These are phyloP conservation scores for Cadophora luteo-olivacea DNA, from an alignment of 2,329 filamentous ascomycete genomes.

Conservation along the genomic window DNA sequence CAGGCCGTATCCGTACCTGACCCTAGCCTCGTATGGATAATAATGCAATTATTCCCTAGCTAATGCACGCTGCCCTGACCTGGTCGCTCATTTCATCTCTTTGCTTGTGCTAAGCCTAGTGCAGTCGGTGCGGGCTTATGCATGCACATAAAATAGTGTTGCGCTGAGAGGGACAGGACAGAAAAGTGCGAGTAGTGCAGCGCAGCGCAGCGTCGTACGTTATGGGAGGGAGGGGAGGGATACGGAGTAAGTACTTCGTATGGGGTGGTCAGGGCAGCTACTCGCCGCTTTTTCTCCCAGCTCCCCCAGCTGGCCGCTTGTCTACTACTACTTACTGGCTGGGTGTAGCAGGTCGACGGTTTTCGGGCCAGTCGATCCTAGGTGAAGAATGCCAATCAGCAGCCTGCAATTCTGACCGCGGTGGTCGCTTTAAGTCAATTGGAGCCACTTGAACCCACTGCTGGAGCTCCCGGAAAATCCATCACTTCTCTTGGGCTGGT, in stretches of 20 bases:
- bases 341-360: neutral
- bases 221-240: too few species aligned
- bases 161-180: neutral
- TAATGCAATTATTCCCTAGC: conserved; percentile 18
- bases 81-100: conserved; percentile 19
- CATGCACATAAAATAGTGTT: conserved; percentile 33
- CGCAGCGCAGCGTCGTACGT: neutral
- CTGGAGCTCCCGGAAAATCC: conserved; percentile 15
- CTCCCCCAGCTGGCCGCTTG: neutral
- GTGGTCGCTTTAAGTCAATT: neutral
- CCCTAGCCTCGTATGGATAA: conserved; percentile 17
- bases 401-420: conserved; percentile 8
- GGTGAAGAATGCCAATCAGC: conserved; percentile 8
- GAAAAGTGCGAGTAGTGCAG: neutral
- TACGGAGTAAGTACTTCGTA: too few species aligned
- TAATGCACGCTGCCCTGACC: conserved; percentile 6
- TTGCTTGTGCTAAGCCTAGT: conserved; percentile 6
- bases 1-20: conserved; percentile 14
- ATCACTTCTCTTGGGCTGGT: conserved; percentile 14
- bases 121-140: conserved; percentile 35
- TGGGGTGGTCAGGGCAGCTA: too few species aligned
- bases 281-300: conserved; percentile 13
- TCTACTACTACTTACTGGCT: too few species aligned
- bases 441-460: neutral
- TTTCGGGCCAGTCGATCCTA: conserved; percentile 2